phyloP scores from a whole-genome alignment of 768 basidiomycete genomes.

The Xerocomus potaroensis region DNA sequence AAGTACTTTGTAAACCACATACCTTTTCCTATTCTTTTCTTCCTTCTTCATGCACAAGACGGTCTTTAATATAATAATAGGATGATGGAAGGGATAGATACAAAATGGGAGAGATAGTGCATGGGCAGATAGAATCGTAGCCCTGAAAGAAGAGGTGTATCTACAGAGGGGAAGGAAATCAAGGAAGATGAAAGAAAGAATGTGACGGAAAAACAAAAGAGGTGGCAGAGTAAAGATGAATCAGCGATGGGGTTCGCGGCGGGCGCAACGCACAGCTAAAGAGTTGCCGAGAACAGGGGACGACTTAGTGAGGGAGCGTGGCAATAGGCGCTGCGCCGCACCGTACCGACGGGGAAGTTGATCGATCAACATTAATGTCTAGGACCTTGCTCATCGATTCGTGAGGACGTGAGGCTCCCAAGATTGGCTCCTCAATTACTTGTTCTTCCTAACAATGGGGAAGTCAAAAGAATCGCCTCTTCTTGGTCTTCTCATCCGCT shows the following conservation, averaged over 20 bases:
- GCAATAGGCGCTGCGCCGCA: slow-evolving; percentile 1
- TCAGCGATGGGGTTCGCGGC: neutral
- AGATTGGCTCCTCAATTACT: slow-evolving; percentile 1
- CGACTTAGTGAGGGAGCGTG: neutral
- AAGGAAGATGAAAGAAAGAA: neutral
- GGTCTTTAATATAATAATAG: slow-evolving; percentile 1
- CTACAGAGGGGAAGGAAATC: slow-evolving; percentile 6
- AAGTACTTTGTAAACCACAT: slow-evolving; percentile 10
- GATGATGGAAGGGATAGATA: neutral
- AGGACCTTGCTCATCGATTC: slow-evolving; percentile 6
- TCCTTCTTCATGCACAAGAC: slow-evolving; percentile 11
- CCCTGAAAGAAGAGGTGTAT: slow-evolving; percentile 3
- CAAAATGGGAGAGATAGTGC: slow-evolving; percentile 13
- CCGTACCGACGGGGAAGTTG: slow-evolving; percentile 1
- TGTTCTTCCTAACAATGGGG: neutral
- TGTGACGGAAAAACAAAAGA: neutral
- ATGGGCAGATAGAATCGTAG: neutral
- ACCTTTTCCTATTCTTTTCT: no score
- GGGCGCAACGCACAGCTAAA: neutral
- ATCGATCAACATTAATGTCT: slow-evolving; percentile 9
- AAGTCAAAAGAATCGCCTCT: slow-evolving; percentile 67
- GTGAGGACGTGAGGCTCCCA: slow-evolving; percentile 13
- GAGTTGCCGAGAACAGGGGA: neutral
- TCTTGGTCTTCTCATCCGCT: slow-evolving; percentile 68
- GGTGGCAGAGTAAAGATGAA: neutral